Conservation (phyloP, 108 stramenopile genomes). For the Nitzschia inconspicua region DNA sequence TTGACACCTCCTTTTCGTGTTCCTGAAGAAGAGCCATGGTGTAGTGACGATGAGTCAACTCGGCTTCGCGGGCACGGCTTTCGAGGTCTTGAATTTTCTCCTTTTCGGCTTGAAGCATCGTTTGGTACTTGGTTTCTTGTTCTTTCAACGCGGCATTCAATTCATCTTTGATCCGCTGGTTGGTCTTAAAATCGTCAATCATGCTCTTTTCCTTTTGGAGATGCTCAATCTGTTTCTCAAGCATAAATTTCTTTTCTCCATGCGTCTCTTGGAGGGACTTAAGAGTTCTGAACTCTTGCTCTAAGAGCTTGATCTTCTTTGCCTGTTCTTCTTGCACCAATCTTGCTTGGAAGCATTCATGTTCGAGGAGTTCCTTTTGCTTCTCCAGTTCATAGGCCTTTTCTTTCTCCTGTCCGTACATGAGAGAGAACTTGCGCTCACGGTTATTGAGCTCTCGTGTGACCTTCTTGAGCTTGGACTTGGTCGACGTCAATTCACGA, state of each 20-base stretch:
- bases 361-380: slow-evolving; percentile 17
- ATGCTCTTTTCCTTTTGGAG: slow-evolving; percentile 24
- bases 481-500: slow-evolving; percentile 1
- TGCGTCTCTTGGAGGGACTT: slow-evolving; percentile 28
- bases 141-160: slow-evolving; percentile 22
- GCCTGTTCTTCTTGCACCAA: slow-evolving; percentile 13
- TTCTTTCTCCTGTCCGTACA: slow-evolving; percentile 6
- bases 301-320: slow-evolving; percentile 8
- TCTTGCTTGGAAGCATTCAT: slow-evolving; percentile 10
- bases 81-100: slow-evolving; percentile 17
- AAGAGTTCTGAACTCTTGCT: slow-evolving; percentile 15
- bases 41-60: slow-evolving; percentile 25
- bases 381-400: slow-evolving; percentile 19
- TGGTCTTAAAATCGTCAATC: background rate
- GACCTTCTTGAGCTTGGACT: slow-evolving; percentile 5
- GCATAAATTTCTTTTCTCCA: slow-evolving; percentile 9
- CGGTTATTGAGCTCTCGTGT: slow-evolving; percentile 10
- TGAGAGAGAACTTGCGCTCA: slow-evolving; percentile 12
- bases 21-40: slow-evolving; percentile 33
- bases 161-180: slow-evolving; percentile 10
- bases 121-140: slow-evolving; percentile 28
- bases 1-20: slow-evolving; percentile 25
- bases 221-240: slow-evolving; percentile 19
- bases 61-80: slow-evolving; percentile 15
- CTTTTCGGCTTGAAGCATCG: slow-evolving; percentile 14